A percentile compares a stretch with the other conserved stretches of the same genome.
phyloP scores from a whole-genome alignment of 768 basidiomycete species.

The Gloeophyllum trabeum region DNA sequence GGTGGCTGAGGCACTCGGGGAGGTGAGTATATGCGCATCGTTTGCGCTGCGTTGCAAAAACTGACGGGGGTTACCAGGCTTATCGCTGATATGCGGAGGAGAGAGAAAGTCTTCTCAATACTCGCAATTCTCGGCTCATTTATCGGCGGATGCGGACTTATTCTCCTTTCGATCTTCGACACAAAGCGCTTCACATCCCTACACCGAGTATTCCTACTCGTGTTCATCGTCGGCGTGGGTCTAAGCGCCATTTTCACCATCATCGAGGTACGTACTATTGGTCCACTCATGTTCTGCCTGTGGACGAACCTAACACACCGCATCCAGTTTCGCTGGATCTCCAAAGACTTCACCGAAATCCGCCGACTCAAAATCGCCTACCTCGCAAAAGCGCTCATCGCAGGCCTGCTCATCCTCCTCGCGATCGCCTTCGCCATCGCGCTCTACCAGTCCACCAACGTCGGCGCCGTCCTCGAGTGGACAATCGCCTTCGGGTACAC shows the following conservation, averaged over 20 bases:
- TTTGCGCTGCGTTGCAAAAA: constrained; percentile 1
- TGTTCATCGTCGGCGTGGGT: constrained; percentile 65
- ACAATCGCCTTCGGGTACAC: constrained; percentile 60
- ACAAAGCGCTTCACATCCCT: constrained; percentile 37
- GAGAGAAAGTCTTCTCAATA: constrained; percentile 41
- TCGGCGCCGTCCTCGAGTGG: constrained; percentile 69
- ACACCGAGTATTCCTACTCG: constrained; percentile 53
- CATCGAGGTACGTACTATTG: constrained; percentile 36
- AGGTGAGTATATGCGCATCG: constrained; percentile 21
- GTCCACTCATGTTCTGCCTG: neutral
- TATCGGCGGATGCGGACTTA: constrained; percentile 54
- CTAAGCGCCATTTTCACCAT: constrained; percentile 69
- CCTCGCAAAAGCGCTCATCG: constrained; percentile 50
- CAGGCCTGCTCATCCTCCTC: constrained; percentile 41
- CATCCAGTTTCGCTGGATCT: constrained; percentile 63
- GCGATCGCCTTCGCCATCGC: constrained; percentile 53
- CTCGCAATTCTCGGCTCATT: constrained; percentile 53
- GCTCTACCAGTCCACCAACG: constrained; percentile 31
- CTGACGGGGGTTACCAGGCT: constrained; percentile 38
- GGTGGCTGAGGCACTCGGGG: constrained; percentile 54
- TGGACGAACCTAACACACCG: too few species aligned
- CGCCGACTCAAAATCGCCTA: constrained; percentile 42
- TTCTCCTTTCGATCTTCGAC: constrained; percentile 64
- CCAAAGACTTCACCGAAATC: constrained; percentile 37
- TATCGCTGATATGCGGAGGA: constrained; percentile 41